Conservation (phyloP, 148 eudicot genomes). For the Rhododendron griersonianum region DNA sequence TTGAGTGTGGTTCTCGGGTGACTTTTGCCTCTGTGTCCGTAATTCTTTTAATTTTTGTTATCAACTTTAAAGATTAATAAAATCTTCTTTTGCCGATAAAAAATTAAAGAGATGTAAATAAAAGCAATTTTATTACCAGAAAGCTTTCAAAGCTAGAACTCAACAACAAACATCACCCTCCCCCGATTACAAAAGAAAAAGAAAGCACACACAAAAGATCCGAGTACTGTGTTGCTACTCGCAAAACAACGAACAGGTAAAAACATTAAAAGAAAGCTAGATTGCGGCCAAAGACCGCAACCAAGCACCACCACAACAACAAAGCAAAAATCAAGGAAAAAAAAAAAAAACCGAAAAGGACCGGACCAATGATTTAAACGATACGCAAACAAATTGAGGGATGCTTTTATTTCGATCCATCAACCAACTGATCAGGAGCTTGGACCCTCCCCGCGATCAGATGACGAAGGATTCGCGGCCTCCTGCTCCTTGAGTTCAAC, state of each 20-base stretch:
- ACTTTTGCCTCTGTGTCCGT: no score
- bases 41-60: no score
- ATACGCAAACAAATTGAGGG: neutral
- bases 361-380: no score
- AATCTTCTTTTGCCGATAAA: no score
- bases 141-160: neutral
- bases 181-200: neutral
- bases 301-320: neutral
- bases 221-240: neutral
- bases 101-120: no score
- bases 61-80: no score
- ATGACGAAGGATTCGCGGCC: neutral
- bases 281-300: neutral
- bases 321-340: neutral
- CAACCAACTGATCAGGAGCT: neutral
- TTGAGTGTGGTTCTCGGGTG: no score
- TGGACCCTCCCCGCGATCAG: neutral
- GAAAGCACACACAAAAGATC: neutral
- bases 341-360: neutral
- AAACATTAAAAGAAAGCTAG: neutral
- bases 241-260: neutral
- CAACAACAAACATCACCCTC: neutral
- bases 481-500: neutral
- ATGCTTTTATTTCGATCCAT: neutral
- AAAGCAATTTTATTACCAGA: neutral